Evolutionary conservation across 1,284 basidiomycete genomes (phyloP).

Genomic region (Bondarzewia mesenterica): DNA sequence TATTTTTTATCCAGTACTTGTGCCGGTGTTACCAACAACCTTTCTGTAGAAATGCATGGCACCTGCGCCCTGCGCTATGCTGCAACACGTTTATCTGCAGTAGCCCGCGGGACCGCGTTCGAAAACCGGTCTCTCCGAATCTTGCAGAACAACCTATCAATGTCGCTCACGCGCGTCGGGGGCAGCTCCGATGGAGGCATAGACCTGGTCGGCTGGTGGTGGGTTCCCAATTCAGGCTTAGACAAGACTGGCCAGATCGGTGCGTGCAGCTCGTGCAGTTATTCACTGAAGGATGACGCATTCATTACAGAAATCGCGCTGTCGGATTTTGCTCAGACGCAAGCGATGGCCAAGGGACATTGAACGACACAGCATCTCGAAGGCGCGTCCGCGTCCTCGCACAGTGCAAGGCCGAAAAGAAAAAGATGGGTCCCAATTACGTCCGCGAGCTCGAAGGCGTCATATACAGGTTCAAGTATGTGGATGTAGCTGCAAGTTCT

Average conservation of each 20-base stretch:
- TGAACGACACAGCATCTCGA: constrained; percentile 12
- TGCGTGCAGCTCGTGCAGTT: not conserved
- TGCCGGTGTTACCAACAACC: no score
- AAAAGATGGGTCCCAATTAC: constrained; percentile 68
- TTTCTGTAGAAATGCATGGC: no score
- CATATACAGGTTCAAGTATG: constrained; percentile 45
- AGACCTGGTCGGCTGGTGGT: constrained; percentile 92
- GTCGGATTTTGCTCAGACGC: no score
- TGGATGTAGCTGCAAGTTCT: no score
- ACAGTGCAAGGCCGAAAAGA: constrained; percentile 88
- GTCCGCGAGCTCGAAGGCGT: constrained; percentile 88
- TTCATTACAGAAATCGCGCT: no score
- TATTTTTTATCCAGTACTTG: no score
- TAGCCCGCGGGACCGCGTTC: constrained; percentile 65
- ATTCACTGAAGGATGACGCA: not conserved
- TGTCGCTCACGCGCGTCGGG: constrained; percentile 73
- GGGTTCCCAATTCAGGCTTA: constrained; percentile 53
- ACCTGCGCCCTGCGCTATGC: not conserved
- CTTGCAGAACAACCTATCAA: constrained; percentile 62
- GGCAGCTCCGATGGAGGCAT: constrained; percentile 81
- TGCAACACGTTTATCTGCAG: constrained; percentile 26
- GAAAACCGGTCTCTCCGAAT: constrained; percentile 62
- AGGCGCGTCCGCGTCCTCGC: constrained; percentile 66
- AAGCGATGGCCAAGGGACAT: not conserved
- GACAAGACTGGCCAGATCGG: not conserved